Evolutionary conservation across 345 rosid species (phyloP), one percentile per base, ranked within the genome.

Genomic region (Melastoma malabathricum): DNA sequence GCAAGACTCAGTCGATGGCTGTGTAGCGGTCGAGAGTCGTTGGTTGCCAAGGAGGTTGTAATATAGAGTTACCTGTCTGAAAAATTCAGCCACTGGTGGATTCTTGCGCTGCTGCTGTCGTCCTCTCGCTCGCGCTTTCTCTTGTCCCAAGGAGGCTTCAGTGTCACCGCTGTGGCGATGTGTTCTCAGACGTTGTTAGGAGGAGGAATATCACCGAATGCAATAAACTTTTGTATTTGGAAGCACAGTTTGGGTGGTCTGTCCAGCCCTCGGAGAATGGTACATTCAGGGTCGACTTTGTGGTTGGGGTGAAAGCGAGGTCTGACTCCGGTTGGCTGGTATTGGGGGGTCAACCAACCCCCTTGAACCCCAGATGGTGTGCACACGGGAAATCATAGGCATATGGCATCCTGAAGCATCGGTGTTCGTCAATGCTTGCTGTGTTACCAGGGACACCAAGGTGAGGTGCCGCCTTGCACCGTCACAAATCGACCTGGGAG

Each of bases 331-430:
- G 65, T 16, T 80, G 87, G 87, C 51, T 80, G 4, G 87, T 77
- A n/a, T 4, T 80, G 87, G 87, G 81, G 87, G 0, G 67, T 80
- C 18, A 80, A 80, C 51, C 87, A n/a, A n/a, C n/a, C n/a, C 87
- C 0, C 3, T 15, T 1, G 5, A 5, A 27, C 74, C 77, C 0
- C 55, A 56, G 16, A 77, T 80, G 87, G 68, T 74, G 3, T 83
- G 87, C 8, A 80, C 87, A 13, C 48, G 75, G 23, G 83, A 81
- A 44, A 58, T 80, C 22, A 68, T 80, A 8, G 83, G 70, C 44
- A 54, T 75, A 3, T 63, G 31, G 23, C 46, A 43, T 14, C 55
- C 55, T 20, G 49, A 47, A 44, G 56, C 56, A 23, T n/a, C 50
- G 14, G 13, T 16, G 7, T 43, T n/a, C 14, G 17, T 43, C 10